Base-by-base conservation (phyloP, 2,329 filamentous ascomycete genomes). In the Incumbomyces lentus region DNA sequence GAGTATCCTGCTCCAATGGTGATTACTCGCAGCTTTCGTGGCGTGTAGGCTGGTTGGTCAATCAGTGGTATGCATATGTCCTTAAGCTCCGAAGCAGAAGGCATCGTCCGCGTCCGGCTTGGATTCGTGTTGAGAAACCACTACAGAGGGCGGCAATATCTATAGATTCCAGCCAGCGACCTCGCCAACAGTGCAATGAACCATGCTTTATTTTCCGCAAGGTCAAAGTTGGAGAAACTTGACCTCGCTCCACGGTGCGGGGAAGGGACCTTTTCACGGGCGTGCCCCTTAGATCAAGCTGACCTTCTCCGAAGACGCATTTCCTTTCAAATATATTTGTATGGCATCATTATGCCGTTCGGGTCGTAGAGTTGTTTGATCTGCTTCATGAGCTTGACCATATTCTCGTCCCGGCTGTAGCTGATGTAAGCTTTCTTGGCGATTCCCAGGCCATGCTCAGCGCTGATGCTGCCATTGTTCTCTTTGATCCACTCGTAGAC, bases 261-360 rank as follows among this genome's bases (percentile, higher is more conserved):
- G 22, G 22, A 26, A 26, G 22, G 5, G 8, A 8, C 8, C 5
- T 26, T 26, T 4, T 26, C 22, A n/a, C n/a, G n/a, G 22, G 22
- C 4, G 4, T 26, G 4, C 8, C 5, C 22, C 22, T 4, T 26
- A 4, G 22, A 26, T 26, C 5, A 26, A 26, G 22, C 22, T 8
- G 8, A 26, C 8, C 5, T 8, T 26, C 8, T 26, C 5, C 5
- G 22, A 4, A 4, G 22, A 26, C 4, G 8, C 22, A 26, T 26
- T 7, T 33, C 36, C 6, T 3, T 33, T 42, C 40, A 46, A 11
- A 96, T 84, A 65, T 95, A 96, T 69, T 96, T 96, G 73, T 96
- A 96, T 1, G 90, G 90, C 68, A 95, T 96, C 87, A 96, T 93
- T 67, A 96, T 96, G 40, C 88, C 89, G 57, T 95, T 95, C 60